Conservation (phyloP, 106 monocot species). For the Iris macrosiphon region DNA sequence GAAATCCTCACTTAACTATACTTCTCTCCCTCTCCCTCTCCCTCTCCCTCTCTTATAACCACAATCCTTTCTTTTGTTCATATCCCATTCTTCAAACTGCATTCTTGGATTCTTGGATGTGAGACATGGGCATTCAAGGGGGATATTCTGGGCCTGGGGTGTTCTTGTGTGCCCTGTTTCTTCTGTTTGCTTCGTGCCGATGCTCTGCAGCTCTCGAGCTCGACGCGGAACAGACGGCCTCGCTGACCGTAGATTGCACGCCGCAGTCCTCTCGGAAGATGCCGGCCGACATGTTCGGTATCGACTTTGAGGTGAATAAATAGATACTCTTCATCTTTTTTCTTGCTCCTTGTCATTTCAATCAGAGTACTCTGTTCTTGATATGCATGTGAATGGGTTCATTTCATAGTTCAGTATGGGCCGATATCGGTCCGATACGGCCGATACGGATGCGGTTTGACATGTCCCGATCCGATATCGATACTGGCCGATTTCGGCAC, state of each 20-base stretch:
- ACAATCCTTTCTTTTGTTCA: too few relatives aligned
- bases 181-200: conserved; percentile 7
- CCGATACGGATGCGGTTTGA: too few relatives aligned
- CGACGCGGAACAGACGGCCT: conserved; percentile 21
- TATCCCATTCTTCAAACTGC: too few relatives aligned
- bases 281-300: conserved; percentile 38
- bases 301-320: conserved; percentile 45
- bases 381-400: neutral
- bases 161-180: conserved; percentile 13
- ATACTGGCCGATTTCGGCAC: too few relatives aligned
- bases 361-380: too few relatives aligned
- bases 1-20: too few relatives aligned
- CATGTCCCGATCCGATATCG: too few relatives aligned
- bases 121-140: conserved; percentile 19
- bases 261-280: conserved; percentile 20
- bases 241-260: conserved; percentile 34
- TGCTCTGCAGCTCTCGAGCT: conserved; percentile 11
- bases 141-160: neutral
- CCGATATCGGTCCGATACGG: too few relatives aligned
- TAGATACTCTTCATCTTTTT: neutral
- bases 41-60: too few relatives aligned
- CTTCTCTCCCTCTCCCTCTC: too few relatives aligned
- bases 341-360: neutral
- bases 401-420: too few relatives aligned
- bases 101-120: too few relatives aligned